A percentile compares a stretch with the other conserved stretches of the same genome.
Conservation (phyloP, 192 early-diverging fungal species). For the Backusella westeae region DNA sequence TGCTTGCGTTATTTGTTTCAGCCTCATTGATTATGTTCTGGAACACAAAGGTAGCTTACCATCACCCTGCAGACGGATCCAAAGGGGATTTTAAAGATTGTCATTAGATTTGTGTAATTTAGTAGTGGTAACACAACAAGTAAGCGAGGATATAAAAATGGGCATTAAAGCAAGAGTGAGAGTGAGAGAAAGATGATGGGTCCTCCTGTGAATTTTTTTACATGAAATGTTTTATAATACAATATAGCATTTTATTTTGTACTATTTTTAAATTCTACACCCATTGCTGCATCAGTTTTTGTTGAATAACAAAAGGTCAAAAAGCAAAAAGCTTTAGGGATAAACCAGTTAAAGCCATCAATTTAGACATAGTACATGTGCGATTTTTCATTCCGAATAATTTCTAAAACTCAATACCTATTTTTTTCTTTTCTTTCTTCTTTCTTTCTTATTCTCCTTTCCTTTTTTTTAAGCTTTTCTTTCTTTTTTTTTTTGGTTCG, state of each 20-base stretch:
- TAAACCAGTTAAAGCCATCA: constrained; percentile 2
- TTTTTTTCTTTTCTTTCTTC: not conserved
- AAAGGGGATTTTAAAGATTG: not conserved
- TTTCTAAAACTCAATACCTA: constrained; percentile 6
- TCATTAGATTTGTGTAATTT: constrained; percentile 1
- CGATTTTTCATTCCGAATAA: not conserved
- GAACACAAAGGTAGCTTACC: not conserved
- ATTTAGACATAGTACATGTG: constrained; percentile 2
- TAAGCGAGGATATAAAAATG: not conserved
- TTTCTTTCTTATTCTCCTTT: constrained; percentile 13
- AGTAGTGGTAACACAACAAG: not conserved
- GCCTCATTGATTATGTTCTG: not conserved
- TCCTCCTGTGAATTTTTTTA: constrained; percentile 1
- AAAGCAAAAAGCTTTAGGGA: not conserved
- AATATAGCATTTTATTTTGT: not conserved
- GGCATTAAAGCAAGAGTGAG: not conserved
- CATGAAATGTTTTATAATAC: not conserved
- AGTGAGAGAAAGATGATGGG: not conserved
- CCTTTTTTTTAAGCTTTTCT: constrained; percentile 1
- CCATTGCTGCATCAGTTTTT: not conserved
- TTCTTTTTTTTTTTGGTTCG: not conserved
- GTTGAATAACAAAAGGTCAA: not conserved
- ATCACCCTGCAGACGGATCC: constrained; percentile 1
- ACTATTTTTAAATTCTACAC: constrained; percentile 1
- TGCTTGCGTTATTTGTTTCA: constrained; percentile 8